Evolutionary conservation across 768 basidiomycete species (phyloP).

Genomic region (Auricularia sp.): DNA sequence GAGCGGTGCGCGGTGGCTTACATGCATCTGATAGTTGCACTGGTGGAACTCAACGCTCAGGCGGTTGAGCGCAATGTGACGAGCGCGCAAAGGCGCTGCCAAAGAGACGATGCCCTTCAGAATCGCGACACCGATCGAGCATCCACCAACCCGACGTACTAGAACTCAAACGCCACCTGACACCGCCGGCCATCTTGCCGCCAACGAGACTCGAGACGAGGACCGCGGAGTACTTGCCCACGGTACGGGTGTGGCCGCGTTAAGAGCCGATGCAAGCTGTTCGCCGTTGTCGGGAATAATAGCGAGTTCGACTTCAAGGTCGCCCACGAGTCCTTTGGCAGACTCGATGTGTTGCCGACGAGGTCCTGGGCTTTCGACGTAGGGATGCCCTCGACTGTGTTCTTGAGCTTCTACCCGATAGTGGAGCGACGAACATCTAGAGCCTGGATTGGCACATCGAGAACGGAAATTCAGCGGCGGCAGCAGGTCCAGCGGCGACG

Average conservation of each 20-base stretch:
- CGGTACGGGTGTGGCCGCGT: slow-evolving; percentile 69
- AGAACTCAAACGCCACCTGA: slow-evolving; percentile 99
- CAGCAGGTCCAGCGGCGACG: slow-evolving; percentile 38
- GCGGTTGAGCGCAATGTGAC: slow-evolving; percentile 94
- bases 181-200: slow-evolving; percentile 97
- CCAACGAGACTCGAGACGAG: slow-evolving; percentile 87
- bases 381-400: slow-evolving; percentile 80
- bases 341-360: slow-evolving; percentile 94
- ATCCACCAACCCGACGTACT: slow-evolving; percentile 98
- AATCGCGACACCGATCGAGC: slow-evolving; percentile 95
- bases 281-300: slow-evolving; percentile 98
- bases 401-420: slow-evolving; percentile 98
- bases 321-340: slow-evolving; percentile 97
- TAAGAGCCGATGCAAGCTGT: slow-evolving; percentile 82
- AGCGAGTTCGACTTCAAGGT: slow-evolving; percentile 88
- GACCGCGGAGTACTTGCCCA: slow-evolving; percentile 90
- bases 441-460: slow-evolving; percentile 88
- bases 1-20: slow-evolving; percentile 93
- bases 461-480: slow-evolving; percentile 58
- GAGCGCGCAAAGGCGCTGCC: slow-evolving; percentile 92
- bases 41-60: slow-evolving; percentile 97
- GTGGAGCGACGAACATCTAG: slow-evolving; percentile 77
- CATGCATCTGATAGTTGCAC: slow-evolving; percentile 90
- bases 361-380: slow-evolving; percentile 94
- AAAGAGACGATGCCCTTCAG: slow-evolving; percentile 85